These are phyloP conservation scores for Phytophthora constricta DNA, from an alignment of 352 stramenopile genomes.

Conservation along the genomic window DNA sequence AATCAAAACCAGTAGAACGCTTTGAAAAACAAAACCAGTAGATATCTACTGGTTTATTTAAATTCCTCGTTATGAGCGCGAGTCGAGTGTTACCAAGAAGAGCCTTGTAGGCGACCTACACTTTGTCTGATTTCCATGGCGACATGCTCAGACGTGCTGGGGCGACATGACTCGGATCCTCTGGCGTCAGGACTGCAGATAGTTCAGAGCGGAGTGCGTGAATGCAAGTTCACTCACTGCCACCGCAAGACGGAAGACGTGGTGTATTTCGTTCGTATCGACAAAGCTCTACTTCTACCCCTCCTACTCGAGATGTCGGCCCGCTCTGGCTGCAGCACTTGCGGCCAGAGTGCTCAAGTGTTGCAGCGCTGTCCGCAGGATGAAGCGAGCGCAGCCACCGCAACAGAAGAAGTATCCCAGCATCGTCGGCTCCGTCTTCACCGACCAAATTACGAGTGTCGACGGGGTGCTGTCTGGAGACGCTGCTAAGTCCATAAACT, in stretches of 20 bases:
- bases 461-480: constrained; percentile 42
- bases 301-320: constrained; percentile 27
- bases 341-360: constrained; percentile 32
- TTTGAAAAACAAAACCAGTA: too few relatives aligned
- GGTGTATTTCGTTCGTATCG: neutral
- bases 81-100: too few relatives aligned
- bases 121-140: neutral
- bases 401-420: constrained; percentile 59
- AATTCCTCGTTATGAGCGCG: too few relatives aligned
- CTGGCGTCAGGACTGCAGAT: neutral
- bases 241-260: too few relatives aligned
- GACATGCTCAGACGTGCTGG: too few relatives aligned
- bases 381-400: constrained; percentile 44
- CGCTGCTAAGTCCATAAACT: constrained; percentile 62
- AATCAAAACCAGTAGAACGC: too few relatives aligned
- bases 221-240: neutral
- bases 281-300: neutral
- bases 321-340: constrained; percentile 24
- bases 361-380: constrained; percentile 44
- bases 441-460: constrained; percentile 56
- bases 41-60: too few relatives aligned
- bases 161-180: neutral
- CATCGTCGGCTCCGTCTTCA: constrained; percentile 51
- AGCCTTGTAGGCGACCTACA: too few relatives aligned
- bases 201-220: neutral